Conservation (phyloP, 140 eudicot genomes). For the Ambrosia hybrid region DNA sequence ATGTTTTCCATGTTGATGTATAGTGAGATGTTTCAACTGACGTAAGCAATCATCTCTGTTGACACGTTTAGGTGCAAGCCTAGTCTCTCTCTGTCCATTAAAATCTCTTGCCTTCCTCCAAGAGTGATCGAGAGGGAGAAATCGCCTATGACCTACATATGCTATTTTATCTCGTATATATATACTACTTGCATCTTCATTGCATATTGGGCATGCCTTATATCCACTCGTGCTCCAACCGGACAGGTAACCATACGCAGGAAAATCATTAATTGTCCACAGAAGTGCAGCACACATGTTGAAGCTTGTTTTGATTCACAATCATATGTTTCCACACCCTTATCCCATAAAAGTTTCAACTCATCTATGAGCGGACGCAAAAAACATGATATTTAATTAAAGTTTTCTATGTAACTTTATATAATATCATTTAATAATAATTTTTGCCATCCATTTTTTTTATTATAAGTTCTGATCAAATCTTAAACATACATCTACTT, state of each 20-base stretch:
- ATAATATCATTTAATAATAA: no score
- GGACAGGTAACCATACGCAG: not conserved
- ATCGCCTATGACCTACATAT: not conserved
- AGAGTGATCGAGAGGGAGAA: no score
- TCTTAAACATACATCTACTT: no score
- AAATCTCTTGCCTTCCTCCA: not conserved
- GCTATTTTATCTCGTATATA: not conserved
- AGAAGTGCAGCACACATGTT: constrained; percentile 10
- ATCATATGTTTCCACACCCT: constrained; percentile 4
- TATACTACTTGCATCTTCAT: not conserved
- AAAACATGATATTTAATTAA: no score
- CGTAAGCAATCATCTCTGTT: constrained; percentile 10
- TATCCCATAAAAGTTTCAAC: not conserved
- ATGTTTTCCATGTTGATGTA: not conserved
- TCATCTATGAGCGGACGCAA: no score
- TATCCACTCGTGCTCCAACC: constrained; percentile 11
- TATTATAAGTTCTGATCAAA: no score
- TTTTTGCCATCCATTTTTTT: no score
- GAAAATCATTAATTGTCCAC: not conserved
- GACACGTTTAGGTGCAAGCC: not conserved
- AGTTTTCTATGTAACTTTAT: no score
- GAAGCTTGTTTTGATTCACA: not conserved
- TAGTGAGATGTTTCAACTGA: not conserved
- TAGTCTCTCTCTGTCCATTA: not conserved
- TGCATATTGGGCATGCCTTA: not conserved